Conservation (phyloP, 805 yeast genomes). For the Lachancea quebecensis region DNA sequence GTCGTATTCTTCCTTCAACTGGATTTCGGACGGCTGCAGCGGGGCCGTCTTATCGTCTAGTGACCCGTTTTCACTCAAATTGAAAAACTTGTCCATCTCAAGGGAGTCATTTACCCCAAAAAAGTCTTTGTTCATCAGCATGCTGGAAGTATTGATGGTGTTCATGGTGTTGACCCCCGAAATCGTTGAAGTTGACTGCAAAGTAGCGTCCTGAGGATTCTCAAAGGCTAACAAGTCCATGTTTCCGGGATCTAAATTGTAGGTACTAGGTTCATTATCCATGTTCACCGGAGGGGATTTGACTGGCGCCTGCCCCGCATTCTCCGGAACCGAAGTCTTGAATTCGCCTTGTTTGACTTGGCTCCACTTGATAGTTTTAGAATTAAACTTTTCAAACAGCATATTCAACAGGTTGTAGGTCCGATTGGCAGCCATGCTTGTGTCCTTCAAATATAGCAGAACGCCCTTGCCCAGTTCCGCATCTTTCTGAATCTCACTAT, state of each 20-base stretch:
- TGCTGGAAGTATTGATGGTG: constrained; percentile 15
- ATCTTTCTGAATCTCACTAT: constrained; percentile 56
- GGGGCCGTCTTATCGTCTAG: constrained; percentile 9
- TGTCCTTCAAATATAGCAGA: constrained; percentile 60
- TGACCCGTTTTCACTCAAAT: constrained; percentile 1
- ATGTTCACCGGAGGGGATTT: constrained; percentile 7
- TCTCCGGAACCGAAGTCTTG: constrained; percentile 4
- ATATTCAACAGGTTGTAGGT: constrained; percentile 74
- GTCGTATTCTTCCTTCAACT: neutral
- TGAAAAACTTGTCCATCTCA: constrained; percentile 8
- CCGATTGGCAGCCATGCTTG: constrained; percentile 70
- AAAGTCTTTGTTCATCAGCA: constrained; percentile 8
- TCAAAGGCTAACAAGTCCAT: constrained; percentile 5
- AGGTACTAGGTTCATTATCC: constrained; percentile 3
- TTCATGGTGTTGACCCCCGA: constrained; percentile 17
- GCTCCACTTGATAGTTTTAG: constrained; percentile 54
- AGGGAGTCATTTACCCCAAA: neutral
- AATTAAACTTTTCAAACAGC: constrained; percentile 71
- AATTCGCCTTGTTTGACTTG: constrained; percentile 6
- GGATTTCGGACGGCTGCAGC: constrained; percentile 2
- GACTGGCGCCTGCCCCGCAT: neutral
- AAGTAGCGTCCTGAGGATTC: neutral
- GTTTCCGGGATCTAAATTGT: constrained; percentile 3
- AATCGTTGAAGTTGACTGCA: constrained; percentile 11
- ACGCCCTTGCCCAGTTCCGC: constrained; percentile 78